phyloP scores from a whole-genome alignment of 2,329 filamentous ascomycete species.

The Xylariaceae sp. region DNA sequence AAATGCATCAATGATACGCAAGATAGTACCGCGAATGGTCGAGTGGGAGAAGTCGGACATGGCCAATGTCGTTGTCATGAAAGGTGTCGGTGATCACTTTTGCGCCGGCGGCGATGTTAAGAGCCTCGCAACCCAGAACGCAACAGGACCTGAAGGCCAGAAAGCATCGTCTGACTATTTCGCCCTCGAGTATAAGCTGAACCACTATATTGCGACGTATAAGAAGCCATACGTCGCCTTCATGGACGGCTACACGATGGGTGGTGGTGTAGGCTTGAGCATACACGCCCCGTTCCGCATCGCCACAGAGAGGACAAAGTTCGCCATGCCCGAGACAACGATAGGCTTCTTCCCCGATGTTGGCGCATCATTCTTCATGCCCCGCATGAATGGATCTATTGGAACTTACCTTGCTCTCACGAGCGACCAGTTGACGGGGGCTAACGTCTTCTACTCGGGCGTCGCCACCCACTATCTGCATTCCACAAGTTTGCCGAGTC shows the following conservation, averaged over 20 bases:
- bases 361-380: conserved; percentile 91
- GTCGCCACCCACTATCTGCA: conserved; percentile 95
- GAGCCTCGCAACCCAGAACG: conserved; percentile 69
- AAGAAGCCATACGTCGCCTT: conserved; percentile 88
- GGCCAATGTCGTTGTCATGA: conserved; percentile 88
- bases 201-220: conserved; percentile 93
- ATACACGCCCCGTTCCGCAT: conserved; percentile 95
- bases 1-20: conserved; percentile 89
- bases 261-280: conserved; percentile 88
- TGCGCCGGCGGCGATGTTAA: conserved; percentile 92
- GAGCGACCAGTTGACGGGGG: conserved; percentile 74
- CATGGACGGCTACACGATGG: conserved; percentile 99
- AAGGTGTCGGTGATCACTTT: conserved; percentile 78
- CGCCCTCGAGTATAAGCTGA: conserved; percentile 88
- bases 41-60: conserved; percentile 96
- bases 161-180: conserved; percentile 79
- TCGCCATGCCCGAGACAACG: conserved; percentile 97
- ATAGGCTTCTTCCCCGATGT: conserved; percentile 99
- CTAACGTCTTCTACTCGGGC: conserved; percentile 83
- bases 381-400: conserved; percentile 76
- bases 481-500: conserved; percentile 73
- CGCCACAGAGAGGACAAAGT: conserved; percentile 89
- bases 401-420: conserved; percentile 94
- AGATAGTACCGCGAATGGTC: conserved; percentile 81
- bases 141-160: conserved; percentile 62